Percentiles rank a stretch among this genome's conserved stretches.
Conservation (phyloP, 169 alveolate genomes). For the Plasmodium fragile region DNA sequence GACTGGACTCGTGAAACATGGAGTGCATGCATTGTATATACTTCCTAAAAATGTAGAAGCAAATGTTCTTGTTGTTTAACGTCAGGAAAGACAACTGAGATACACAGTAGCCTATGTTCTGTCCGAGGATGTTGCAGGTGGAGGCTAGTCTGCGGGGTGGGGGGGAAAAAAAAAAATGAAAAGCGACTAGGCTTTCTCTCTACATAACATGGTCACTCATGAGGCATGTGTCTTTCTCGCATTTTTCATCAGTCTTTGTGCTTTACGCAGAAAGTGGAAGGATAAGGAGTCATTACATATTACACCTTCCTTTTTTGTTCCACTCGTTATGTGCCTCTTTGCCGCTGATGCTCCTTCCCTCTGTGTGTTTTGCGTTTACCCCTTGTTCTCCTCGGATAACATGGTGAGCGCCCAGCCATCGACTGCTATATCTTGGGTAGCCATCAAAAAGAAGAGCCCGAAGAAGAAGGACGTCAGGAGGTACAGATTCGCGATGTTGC, state of each 20-base stretch:
- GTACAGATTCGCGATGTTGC: conserved; percentile 50
- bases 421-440: conserved; percentile 96
- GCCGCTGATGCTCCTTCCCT: neutral
- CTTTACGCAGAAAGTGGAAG: neutral
- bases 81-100: conserved; percentile 85
- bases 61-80: conserved; percentile 78
- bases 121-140: conserved; percentile 89
- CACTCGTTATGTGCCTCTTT: neutral
- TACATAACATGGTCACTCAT: neutral
- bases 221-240: neutral
- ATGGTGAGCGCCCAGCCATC: conserved; percentile 97
- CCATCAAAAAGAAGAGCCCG: conserved; percentile 86
- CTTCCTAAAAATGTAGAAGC: conserved; percentile 64
- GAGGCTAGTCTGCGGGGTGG: conserved; percentile 83
- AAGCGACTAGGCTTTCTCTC: neutral
- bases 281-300: neutral
- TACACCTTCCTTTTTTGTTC: neutral
- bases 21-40: conserved; percentile 62
- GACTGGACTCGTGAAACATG: conserved; percentile 29
- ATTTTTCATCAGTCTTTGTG: neutral
- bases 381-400: conserved; percentile 85
- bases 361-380: conserved; percentile 41
- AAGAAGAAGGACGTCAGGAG: conserved; percentile 79
- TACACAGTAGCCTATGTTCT: conserved; percentile 86
- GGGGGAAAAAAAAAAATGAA: neutral